A percentile compares a stretch with the other conserved stretches of the same genome.
Conservation (phyloP, 129 eudicot species). For the Centaurea solstitialis region DNA sequence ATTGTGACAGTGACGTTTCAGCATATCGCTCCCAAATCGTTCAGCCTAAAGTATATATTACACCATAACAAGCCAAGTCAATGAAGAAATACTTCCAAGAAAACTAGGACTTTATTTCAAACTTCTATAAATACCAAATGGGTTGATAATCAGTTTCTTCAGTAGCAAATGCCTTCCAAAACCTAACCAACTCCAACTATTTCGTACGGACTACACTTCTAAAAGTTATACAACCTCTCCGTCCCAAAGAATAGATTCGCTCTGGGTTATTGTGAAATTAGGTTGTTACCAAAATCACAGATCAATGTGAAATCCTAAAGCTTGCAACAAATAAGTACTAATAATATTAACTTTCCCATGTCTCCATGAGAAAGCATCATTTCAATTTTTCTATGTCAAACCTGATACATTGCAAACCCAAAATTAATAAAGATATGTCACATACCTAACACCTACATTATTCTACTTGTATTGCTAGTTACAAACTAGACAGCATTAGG, state of each 20-base stretch:
- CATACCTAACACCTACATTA: not conserved
- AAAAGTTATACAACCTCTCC: not conserved
- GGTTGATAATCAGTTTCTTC: not conserved
- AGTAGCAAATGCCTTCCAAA: not conserved
- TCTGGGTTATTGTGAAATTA: not conserved
- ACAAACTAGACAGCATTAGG: not conserved
- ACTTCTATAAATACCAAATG: not conserved
- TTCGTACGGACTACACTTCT: not conserved
- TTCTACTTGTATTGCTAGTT: not conserved
- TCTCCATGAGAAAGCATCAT: not conserved
- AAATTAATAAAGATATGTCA: not conserved
- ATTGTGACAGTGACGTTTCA: not conserved
- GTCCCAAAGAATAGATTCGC: not conserved
- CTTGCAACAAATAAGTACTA: not conserved
- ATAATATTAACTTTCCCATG: not conserved
- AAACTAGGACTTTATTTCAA: not conserved
- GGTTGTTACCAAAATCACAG: not conserved
- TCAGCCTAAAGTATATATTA: not conserved
- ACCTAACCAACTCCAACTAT: not conserved
- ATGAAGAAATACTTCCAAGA: not conserved
- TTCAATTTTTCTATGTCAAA: not conserved
- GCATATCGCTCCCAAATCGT: not conserved
- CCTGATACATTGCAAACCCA: not conserved
- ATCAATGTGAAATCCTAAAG: conserved; percentile 11
- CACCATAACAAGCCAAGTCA: not conserved